phyloP scores from a whole-genome alignment of 2,329 filamentous ascomycete species.

The Hymenoscyphus repandus region DNA sequence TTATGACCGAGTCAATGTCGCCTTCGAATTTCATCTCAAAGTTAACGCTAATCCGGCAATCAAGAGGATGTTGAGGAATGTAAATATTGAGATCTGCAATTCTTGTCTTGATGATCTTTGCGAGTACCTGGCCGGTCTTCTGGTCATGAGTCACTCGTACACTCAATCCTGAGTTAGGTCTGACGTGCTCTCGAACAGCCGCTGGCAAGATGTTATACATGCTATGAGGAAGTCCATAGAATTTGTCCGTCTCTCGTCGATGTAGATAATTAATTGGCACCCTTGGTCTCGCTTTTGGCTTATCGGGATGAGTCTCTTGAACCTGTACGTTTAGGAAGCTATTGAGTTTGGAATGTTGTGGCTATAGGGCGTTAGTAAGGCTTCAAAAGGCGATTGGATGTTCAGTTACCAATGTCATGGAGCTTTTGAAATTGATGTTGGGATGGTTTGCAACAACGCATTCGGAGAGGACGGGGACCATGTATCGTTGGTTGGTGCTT shows the following conservation, averaged over 20 bases:
- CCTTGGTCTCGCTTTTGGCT: slow-evolving; percentile 39
- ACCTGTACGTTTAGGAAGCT: slow-evolving; percentile 73
- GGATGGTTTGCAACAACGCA: slow-evolving; percentile 59
- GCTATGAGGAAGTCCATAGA: slow-evolving; percentile 66
- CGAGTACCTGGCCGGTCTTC: slow-evolving; percentile 62
- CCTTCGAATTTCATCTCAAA: slow-evolving; percentile 87
- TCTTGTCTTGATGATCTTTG: slow-evolving; percentile 88
- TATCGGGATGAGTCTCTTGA: slow-evolving; percentile 50
- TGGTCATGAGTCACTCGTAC: slow-evolving; percentile 75
- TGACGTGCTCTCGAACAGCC: slow-evolving; percentile 56
- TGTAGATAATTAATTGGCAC: slow-evolving; percentile 75
- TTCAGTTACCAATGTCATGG: slow-evolving; percentile 80
- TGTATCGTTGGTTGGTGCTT: slow-evolving; percentile 63
- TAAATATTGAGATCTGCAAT: slow-evolving; percentile 83
- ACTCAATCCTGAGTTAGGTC: slow-evolving; percentile 51
- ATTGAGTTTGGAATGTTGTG: slow-evolving; percentile 79
- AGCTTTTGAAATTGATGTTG: slow-evolving; percentile 71
- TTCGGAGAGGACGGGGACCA: slow-evolving; percentile 64
- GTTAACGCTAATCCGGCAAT: slow-evolving; percentile 92
- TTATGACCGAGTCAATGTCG: slow-evolving; percentile 47
- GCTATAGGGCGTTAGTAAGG: slow-evolving; percentile 39
- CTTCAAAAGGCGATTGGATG: not conserved
- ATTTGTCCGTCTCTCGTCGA: slow-evolving; percentile 75
- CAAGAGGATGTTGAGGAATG: slow-evolving; percentile 70
- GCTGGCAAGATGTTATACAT: slow-evolving; percentile 57